These are phyloP conservation scores for Halteria grandinella DNA, from an alignment of 73 alveolate species.

Conservation along the genomic window DNA sequence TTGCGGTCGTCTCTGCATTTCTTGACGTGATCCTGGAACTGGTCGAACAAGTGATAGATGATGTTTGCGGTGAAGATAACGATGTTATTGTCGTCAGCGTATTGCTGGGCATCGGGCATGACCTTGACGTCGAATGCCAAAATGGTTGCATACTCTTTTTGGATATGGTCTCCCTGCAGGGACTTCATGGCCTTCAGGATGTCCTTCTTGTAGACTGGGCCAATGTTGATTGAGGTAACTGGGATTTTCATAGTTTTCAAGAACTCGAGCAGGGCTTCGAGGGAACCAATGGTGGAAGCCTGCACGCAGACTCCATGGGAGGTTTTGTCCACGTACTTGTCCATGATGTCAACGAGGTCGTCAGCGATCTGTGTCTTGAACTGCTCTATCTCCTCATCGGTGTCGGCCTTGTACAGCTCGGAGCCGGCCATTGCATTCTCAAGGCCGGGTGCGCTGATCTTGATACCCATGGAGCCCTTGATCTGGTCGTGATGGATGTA, in stretches of 20 bases:
- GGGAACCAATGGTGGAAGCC: constrained; percentile 99
- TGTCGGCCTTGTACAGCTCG: constrained; percentile 88
- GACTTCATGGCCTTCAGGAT: constrained; percentile 88
- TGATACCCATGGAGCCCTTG: constrained; percentile 98
- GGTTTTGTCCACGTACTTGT: constrained; percentile 89
- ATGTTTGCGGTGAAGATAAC: constrained; percentile 97
- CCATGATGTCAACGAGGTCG: constrained; percentile 91
- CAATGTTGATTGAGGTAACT: constrained; percentile 95
- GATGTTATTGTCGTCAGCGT: constrained; percentile 97
- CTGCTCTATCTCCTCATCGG: constrained; percentile 90
- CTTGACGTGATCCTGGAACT: constrained; percentile 92
- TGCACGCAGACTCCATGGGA: constrained; percentile 98
- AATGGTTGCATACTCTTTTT: constrained; percentile 96
- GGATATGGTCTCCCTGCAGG: constrained; percentile 62
- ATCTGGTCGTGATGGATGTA: constrained; percentile 92
- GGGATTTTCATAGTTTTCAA: constrained; percentile 88
- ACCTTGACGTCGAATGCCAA: constrained; percentile 99
- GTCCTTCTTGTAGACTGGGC: constrained; percentile 97
- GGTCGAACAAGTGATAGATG: constrained; percentile 98
- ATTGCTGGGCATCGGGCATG: constrained; percentile 96
- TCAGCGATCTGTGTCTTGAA: constrained; percentile 83
- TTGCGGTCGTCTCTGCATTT: constrained; percentile 93
- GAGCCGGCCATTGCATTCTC: constrained; percentile 99
- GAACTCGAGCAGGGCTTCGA: constrained; percentile 97
- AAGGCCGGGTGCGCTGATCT: constrained; percentile 97